phyloP scores from a whole-genome alignment of 140 eudicot species.

The Eryngium alpinum region DNA sequence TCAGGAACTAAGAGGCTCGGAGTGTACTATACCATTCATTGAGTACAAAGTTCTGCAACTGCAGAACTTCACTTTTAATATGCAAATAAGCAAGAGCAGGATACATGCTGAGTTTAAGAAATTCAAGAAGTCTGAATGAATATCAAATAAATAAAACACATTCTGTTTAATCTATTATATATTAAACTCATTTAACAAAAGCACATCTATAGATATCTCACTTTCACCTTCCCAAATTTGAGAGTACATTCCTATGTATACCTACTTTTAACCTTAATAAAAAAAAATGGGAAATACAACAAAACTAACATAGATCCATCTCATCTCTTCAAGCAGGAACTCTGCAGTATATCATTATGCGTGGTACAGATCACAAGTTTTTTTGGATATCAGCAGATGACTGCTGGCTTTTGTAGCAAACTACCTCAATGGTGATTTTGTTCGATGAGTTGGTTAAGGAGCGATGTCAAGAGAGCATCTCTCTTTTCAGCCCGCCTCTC shows the following conservation, averaged over 20 bases:
- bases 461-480: slow-evolving; percentile 62
- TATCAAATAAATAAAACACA: neutral
- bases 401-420: neutral
- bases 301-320: neutral
- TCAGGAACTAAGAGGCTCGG: no score
- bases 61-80: neutral
- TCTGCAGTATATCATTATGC: neutral
- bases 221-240: neutral
- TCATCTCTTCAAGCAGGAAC: neutral
- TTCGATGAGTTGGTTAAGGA: slow-evolving; percentile 51
- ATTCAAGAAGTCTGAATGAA: neutral
- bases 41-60: neutral
- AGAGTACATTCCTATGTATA: neutral
- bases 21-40: no score
- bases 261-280: neutral
- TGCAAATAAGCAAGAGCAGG: neutral
- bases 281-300: neutral
- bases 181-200: neutral
- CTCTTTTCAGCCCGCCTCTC: slow-evolving; percentile 71
- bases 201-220: neutral
- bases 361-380: neutral
- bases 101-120: neutral
- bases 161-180: neutral
- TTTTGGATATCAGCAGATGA: neutral
- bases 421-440: slow-evolving; percentile 30